Evolutionary conservation across 306 rosid genomes (phyloP).

Genomic region (Coriaria nepalensis): DNA sequence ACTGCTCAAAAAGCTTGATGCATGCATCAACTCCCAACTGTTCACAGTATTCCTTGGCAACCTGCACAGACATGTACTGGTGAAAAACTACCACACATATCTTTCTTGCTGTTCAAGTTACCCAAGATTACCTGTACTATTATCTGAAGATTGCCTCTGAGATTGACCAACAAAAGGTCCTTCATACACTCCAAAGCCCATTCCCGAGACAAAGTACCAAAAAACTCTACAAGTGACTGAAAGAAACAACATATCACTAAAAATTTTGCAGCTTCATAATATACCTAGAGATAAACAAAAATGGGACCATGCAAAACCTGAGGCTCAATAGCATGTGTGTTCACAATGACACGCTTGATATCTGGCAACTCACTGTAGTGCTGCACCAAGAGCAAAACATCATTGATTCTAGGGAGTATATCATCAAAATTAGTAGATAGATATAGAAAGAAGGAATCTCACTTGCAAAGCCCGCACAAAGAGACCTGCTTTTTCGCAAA

Average conservation of each 20-base stretch:
- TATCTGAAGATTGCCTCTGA: constrained; percentile 95
- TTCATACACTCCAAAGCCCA: constrained; percentile 99
- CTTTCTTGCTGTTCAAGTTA: neutral
- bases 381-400: constrained; percentile 39
- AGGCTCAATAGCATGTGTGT: constrained; percentile 98
- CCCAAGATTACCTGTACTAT: constrained; percentile 65
- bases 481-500: constrained; percentile 96
- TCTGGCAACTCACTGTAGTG: constrained; percentile 97
- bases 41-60: constrained; percentile 95
- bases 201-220: constrained; percentile 88
- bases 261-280: constrained; percentile 5
- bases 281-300: constrained; percentile 12
- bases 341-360: constrained; percentile 90
- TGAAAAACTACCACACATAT: constrained; percentile 5
- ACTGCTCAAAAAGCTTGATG: constrained; percentile 95
- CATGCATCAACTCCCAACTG: constrained; percentile 89
- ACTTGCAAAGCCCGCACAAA: constrained; percentile 94
- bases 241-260: constrained; percentile 17
- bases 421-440: no score
- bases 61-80: constrained; percentile 33
- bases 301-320: constrained; percentile 46
- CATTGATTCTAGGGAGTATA: neutral
- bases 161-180: constrained; percentile 92
- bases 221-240: constrained; percentile 94
- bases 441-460: constrained; percentile 20